Conservation (phyloP, 148 eudicot species). For the Rhododendron kiyosumense region DNA sequence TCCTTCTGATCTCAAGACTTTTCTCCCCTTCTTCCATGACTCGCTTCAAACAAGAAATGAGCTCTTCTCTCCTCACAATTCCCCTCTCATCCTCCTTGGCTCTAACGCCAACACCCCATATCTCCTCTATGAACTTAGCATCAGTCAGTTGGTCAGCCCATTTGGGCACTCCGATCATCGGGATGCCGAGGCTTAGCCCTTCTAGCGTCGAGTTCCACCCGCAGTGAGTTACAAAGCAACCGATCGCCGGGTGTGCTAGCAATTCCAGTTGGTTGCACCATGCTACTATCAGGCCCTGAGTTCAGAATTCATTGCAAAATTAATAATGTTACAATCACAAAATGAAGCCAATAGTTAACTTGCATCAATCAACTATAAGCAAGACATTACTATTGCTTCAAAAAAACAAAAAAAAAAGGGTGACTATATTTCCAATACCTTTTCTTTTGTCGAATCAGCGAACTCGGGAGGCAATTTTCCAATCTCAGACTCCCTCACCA, state of each 20-base stretch:
- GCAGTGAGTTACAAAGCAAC: constrained; percentile 62
- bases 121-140: constrained; percentile 54
- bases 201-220: constrained; percentile 74
- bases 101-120: constrained; percentile 53
- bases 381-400: no score
- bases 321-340: neutral
- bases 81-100: constrained; percentile 41
- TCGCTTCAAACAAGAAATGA: constrained; percentile 17
- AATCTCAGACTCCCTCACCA: constrained; percentile 39
- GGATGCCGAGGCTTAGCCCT: constrained; percentile 51
- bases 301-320: neutral
- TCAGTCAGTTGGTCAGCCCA: constrained; percentile 57
- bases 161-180: constrained; percentile 54
- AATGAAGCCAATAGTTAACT: neutral
- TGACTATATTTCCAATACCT: neutral
- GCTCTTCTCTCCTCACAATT: constrained; percentile 18
- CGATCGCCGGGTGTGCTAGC: constrained; percentile 41
- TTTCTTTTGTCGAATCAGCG: neutral
- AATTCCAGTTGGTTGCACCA: constrained; percentile 66
- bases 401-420: no score
- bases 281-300: constrained; percentile 39
- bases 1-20: constrained; percentile 3
- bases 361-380: neutral
- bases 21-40: constrained; percentile 40
- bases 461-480: constrained; percentile 31